These are phyloP conservation scores for Coniosporium tulheliwenetii DNA, from an alignment of 2,329 filamentous ascomycete species.

Conservation along the genomic window DNA sequence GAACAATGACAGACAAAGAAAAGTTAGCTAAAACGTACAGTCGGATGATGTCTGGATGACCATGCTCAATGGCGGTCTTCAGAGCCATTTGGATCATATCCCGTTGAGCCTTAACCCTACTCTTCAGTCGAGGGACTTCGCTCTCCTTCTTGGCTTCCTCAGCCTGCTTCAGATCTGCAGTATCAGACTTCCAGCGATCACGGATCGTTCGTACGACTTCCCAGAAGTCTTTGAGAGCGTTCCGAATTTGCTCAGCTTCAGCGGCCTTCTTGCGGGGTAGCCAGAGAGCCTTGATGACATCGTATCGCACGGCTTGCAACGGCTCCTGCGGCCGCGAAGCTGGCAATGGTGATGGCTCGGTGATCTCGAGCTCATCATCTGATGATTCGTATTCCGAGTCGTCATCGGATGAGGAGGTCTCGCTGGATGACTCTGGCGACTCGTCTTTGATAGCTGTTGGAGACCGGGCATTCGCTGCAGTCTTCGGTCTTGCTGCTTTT, in stretches of 20 bases:
- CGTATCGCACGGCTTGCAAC: slow-evolving; percentile 38
- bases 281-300: slow-evolving; percentile 47
- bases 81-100: slow-evolving; percentile 38
- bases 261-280: slow-evolving; percentile 35
- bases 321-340: slow-evolving; percentile 34
- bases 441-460: slow-evolving; percentile 14
- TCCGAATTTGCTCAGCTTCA: slow-evolving; percentile 35
- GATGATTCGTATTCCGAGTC: slow-evolving; percentile 35
- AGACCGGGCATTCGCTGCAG: neutral
- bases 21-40: slow-evolving; percentile 14
- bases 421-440: slow-evolving; percentile 26
- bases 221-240: slow-evolving; percentile 40
- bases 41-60: slow-evolving; percentile 30
- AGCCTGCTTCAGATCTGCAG: slow-evolving; percentile 38
- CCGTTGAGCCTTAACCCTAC: slow-evolving; percentile 41
- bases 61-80: slow-evolving; percentile 27
- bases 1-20: neutral
- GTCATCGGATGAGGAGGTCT: slow-evolving; percentile 32
- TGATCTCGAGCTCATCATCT: slow-evolving; percentile 31
- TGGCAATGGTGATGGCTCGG: slow-evolving; percentile 40
- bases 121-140: slow-evolving; percentile 38
- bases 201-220: slow-evolving; percentile 43
- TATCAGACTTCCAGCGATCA: slow-evolving; percentile 45
- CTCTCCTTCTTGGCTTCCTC: slow-evolving; percentile 39
- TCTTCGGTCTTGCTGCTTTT: neutral